Conservation (phyloP, 1,284 basidiomycete genomes). For the Boletus subluridellus region DNA sequence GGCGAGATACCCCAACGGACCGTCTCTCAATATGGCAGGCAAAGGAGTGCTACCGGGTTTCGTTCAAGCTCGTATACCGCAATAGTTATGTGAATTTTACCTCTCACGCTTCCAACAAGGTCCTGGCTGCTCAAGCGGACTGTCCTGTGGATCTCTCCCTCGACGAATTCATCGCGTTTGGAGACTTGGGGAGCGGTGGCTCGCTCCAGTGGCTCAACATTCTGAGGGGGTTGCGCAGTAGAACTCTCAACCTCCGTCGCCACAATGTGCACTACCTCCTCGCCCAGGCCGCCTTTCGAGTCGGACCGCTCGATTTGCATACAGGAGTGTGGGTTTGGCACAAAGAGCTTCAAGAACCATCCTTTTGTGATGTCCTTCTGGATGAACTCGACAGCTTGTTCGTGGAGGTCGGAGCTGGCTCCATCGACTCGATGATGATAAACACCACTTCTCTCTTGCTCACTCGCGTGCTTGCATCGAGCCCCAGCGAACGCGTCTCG, state of each 20-base stretch:
- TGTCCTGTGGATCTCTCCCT: background rate
- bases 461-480: slow-evolving; percentile 34
- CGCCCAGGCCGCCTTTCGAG: background rate
- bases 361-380: slow-evolving; percentile 36
- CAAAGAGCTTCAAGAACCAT: slow-evolving; percentile 22
- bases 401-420: slow-evolving; percentile 33
- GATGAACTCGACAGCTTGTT: slow-evolving; percentile 32
- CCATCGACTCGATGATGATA: slow-evolving; percentile 38
- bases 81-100: background rate
- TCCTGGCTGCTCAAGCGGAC: background rate
- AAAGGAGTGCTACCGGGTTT: no score
- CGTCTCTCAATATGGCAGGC: background rate
- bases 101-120: background rate
- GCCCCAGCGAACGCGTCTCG: slow-evolving; percentile 4
- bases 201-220: background rate
- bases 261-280: background rate
- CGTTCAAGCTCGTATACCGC: background rate
- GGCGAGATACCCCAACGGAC: background rate
- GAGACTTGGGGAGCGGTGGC: background rate
- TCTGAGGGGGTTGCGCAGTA: background rate
- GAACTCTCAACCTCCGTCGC: background rate
- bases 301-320: background rate
- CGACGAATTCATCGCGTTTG: background rate
- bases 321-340: slow-evolving; percentile 31
- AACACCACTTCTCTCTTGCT: slow-evolving; percentile 35